Evolutionary conservation across 2,329 filamentous ascomycete species (phyloP).

Genomic region (Sarocladium strictum): DNA sequence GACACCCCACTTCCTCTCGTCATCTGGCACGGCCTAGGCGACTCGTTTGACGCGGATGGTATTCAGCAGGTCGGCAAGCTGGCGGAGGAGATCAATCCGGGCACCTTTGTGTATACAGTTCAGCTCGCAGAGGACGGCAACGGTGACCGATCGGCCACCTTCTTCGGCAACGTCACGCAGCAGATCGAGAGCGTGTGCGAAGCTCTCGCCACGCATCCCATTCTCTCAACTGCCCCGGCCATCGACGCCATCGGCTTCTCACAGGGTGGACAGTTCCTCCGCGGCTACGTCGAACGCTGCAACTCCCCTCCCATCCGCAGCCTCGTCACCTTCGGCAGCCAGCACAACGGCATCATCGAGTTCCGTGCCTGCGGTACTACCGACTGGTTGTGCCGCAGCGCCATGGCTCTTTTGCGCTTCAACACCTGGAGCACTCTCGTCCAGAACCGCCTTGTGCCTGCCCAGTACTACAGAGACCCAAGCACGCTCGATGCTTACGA

Average conservation of each 20-base stretch:
- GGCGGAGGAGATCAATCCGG: conserved; percentile 67
- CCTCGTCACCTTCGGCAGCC: conserved; percentile 82
- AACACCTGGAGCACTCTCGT: conserved; percentile 78
- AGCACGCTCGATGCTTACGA: conserved; percentile 56
- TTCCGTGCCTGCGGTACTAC: conserved; percentile 67
- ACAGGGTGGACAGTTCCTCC: conserved; percentile 93
- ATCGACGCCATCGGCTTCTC: conserved; percentile 92
- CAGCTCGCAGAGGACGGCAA: conserved; percentile 59
- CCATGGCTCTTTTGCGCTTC: conserved; percentile 68
- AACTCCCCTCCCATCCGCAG: conserved; percentile 68
- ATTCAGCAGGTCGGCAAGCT: conserved; percentile 66
- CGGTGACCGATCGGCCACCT: conserved; percentile 75
- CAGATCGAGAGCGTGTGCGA: conserved; percentile 74
- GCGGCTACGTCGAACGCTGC: conserved; percentile 84
- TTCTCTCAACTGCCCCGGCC: conserved; percentile 74
- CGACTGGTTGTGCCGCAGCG: conserved; percentile 77
- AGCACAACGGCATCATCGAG: conserved; percentile 85
- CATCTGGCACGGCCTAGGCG: conserved; percentile 84
- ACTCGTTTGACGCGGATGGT: conserved; percentile 71
- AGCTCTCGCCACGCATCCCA: conserved; percentile 68
- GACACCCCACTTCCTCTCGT: conserved; percentile 79
- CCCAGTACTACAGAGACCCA: conserved; percentile 86
- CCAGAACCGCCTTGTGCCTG: conserved; percentile 77
- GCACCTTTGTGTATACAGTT: conserved; percentile 78
- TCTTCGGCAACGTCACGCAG: conserved; percentile 80